Conservation (phyloP, 2,329 filamentous ascomycete species). For the Tolypocladium inflatum region DNA sequence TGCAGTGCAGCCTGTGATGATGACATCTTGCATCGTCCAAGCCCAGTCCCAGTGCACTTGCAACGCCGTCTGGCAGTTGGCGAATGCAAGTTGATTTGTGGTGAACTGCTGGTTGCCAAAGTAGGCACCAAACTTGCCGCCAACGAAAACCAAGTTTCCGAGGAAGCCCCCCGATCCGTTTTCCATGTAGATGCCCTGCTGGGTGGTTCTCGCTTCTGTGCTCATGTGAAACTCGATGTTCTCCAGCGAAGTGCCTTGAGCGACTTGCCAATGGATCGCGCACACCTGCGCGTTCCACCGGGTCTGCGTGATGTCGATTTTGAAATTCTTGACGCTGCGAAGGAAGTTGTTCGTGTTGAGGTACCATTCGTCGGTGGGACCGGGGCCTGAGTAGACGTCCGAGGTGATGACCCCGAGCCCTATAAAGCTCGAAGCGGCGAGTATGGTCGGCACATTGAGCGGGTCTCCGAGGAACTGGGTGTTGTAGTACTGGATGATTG, state of each 20-base stretch:
- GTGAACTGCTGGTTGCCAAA: slow-evolving; percentile 59
- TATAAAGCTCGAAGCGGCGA: slow-evolving; percentile 40
- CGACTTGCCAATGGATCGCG: slow-evolving; percentile 56
- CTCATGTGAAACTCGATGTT: slow-evolving; percentile 32
- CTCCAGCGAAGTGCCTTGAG: slow-evolving; percentile 44
- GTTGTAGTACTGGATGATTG: slow-evolving; percentile 54
- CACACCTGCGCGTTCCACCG: slow-evolving; percentile 18
- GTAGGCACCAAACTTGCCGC: slow-evolving; percentile 41
- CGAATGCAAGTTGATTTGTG: slow-evolving; percentile 56
- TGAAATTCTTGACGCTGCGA: slow-evolving; percentile 54
- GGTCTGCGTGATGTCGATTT: slow-evolving; percentile 42
- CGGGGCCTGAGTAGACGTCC: slow-evolving; percentile 12
- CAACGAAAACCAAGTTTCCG: slow-evolving; percentile 53
- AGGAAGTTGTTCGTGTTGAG: slow-evolving; percentile 49
- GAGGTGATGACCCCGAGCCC: slow-evolving; percentile 49
- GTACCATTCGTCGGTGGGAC: slow-evolving; percentile 7
- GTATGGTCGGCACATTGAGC: slow-evolving; percentile 33
- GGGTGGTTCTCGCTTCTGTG: not conserved
- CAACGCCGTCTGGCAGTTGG: slow-evolving; percentile 53
- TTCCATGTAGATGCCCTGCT: slow-evolving; percentile 15
- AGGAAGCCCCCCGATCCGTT: slow-evolving; percentile 30
- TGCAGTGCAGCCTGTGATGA: not conserved
- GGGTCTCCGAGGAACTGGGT: slow-evolving; percentile 42
- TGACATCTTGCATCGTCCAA: slow-evolving; percentile 28
- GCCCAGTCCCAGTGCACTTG: slow-evolving; percentile 67